Percentiles rank a stretch among this genome's conserved stretches.
Conservation (phyloP, 768 basidiomycete species). For the Gautieria morchelliformis region DNA sequence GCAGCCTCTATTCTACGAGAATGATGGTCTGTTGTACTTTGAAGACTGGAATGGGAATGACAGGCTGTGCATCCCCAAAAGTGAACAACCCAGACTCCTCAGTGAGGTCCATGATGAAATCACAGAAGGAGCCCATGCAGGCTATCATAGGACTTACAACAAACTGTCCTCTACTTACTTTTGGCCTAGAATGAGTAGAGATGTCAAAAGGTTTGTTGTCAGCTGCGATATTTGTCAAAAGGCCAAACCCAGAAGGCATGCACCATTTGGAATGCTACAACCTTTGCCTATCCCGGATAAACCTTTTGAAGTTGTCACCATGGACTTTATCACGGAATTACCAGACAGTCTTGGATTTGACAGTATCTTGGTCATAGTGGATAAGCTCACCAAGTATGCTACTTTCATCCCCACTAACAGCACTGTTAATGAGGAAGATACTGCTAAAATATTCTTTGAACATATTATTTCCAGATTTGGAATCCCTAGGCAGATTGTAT, state of each 20-base stretch:
- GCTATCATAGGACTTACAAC: constrained; percentile 11
- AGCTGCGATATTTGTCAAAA: constrained; percentile 18
- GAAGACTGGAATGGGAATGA: constrained; percentile 1
- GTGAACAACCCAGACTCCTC: constrained; percentile 1
- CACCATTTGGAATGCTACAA: constrained; percentile 1
- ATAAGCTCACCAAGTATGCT: constrained; percentile 23
- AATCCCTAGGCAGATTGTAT: no score
- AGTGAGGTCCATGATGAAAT: constrained; percentile 11
- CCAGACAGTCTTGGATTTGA: constrained; percentile 14
- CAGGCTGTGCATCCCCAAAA: constrained; percentile 10
- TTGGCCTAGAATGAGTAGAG: constrained; percentile 17
- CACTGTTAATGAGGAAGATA: constrained; percentile 19
- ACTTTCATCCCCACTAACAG: constrained; percentile 32
- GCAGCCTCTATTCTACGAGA: constrained; percentile 9
- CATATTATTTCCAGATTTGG: no score
- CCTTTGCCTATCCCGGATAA: constrained; percentile 8
- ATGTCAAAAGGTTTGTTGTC: constrained; percentile 19
- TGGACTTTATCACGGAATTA: constrained; percentile 19
- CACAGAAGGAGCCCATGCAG: constrained; percentile 13
- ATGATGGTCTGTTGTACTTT: constrained; percentile 5
- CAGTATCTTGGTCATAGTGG: constrained; percentile 15
- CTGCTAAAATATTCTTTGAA: constrained; percentile 17
- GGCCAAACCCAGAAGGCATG: constrained; percentile 2
- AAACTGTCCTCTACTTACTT: constrained; percentile 13
- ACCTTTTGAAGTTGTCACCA: constrained; percentile 15